Base-by-base conservation (phyloP, 192 early-diverging fungal genomes). In the Funneliformis geosporum region DNA sequence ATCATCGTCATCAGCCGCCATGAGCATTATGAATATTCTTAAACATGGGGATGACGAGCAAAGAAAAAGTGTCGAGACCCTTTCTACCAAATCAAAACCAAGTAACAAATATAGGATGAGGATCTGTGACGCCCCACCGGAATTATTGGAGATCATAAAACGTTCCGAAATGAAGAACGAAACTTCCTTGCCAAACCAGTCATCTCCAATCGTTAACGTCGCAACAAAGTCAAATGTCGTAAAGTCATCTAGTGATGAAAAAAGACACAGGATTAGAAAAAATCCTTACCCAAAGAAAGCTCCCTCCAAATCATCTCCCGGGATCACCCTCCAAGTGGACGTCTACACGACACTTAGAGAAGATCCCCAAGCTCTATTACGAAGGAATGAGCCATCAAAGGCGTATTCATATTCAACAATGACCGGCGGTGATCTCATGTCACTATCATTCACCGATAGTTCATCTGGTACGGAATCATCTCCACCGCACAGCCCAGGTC, bases 211-310 rank as follows among this genome's bases (percentile, higher is more conserved):
- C 33, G 33, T 27, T 12, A 69, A 43, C 21, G 39, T 33, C 28
- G n/a, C 67, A 42, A 40, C 38, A 42, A 11, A 2, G 8, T 0
- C 0, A 4, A 40, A n/a, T n/a, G 9, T 25, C 67, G 43, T 40
- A 69, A 40, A n/a, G 42, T n/a, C 2, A 7, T 8, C 7, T 4
- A 33, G 0, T 4, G 33, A 65, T 33, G 33, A 65, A 65, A 42
- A 42, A 43, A 28, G 16, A n/a, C 39, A 38, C 9, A 38, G 39
- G 21, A 5, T 23, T 55, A 43, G 71, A 4, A 73, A 73, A 8
- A 73, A 73, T 50, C 71, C 71, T 25, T 73, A 50, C 10, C 71
- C 71, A 55, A 50, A 40, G 39, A 73, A 59, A 55, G 43, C 71
- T 11, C 71, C 71, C 12, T 25, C 43, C 5, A 73, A 73, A 55